Percentiles rank a stretch among this genome's conserved stretches.
These are phyloP conservation scores for Alternaria triticimaculans DNA, from an alignment of 2,329 filamentous ascomycete genomes.

Conservation along the genomic window DNA sequence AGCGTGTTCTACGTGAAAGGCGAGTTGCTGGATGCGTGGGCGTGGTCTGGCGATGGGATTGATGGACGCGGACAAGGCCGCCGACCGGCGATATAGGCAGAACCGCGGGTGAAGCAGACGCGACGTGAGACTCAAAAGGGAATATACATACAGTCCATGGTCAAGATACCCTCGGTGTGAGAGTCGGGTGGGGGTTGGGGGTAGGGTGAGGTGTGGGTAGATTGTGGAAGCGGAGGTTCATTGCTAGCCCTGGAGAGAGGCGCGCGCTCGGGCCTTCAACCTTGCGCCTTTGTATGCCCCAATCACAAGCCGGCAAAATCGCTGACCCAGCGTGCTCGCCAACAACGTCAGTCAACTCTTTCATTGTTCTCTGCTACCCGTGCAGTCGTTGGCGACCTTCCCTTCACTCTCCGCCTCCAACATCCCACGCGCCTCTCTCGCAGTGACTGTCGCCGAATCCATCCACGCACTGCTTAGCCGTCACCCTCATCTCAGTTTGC, in stretches of 20 bases:
- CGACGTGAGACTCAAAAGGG: slow-evolving; percentile 42
- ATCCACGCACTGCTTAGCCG: slow-evolving; percentile 19
- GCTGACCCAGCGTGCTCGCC: slow-evolving; percentile 23
- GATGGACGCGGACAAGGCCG: slow-evolving; percentile 43
- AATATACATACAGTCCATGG: slow-evolving; percentile 66
- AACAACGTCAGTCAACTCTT: slow-evolving; percentile 27
- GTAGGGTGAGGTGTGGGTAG: slow-evolving; percentile 41
- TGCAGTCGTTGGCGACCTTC: not conserved
- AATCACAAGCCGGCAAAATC: slow-evolving; percentile 8
- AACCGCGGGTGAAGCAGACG: slow-evolving; percentile 20
- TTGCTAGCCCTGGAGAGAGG: slow-evolving; percentile 9
- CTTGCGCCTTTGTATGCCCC: slow-evolving; percentile 9
- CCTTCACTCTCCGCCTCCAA: not conserved
- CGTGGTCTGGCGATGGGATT: slow-evolving; percentile 42
- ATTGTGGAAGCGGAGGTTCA: slow-evolving; percentile 34
- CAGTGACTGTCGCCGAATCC: slow-evolving; percentile 10
- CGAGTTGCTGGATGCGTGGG: slow-evolving; percentile 38
- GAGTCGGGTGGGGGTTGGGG: slow-evolving; percentile 32
- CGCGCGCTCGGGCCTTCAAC: not conserved
- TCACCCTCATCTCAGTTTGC: slow-evolving; percentile 27
- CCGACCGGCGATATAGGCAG: slow-evolving; percentile 23
- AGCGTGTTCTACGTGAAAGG: slow-evolving; percentile 20
- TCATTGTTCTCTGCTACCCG: slow-evolving; percentile 4
- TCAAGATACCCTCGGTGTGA: slow-evolving; percentile 55
- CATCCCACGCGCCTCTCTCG: not conserved